Percentiles rank a stretch among this genome's conserved stretches.
Evolutionary conservation across 495 filamentous ascomycete genomes (phyloP).

Genomic region (Beverwykella pulmonaria): DNA sequence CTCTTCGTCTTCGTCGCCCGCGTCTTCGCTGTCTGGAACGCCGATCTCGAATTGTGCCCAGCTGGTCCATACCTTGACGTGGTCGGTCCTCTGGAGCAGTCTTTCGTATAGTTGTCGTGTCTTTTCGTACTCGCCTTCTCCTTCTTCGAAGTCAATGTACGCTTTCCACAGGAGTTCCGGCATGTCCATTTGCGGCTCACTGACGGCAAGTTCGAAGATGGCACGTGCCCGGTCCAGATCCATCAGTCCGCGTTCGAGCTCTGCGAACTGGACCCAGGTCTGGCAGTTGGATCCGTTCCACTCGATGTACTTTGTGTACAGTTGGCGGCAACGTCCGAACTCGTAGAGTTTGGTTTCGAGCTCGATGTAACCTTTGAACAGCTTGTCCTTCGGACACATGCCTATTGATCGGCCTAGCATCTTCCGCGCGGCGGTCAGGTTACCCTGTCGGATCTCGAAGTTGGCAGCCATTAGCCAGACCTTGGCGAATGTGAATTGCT

Average conservation of each 20-base stretch:
- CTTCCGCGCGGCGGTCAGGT: slow-evolving; percentile 79
- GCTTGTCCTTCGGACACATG: slow-evolving; percentile 91
- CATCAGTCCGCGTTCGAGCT: slow-evolving; percentile 86
- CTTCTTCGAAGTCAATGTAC: slow-evolving; percentile 98
- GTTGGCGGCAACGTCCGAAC: slow-evolving; percentile 82
- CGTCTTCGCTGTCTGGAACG: slow-evolving; percentile 65
- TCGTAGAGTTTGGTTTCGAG: slow-evolving; percentile 91
- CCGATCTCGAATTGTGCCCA: slow-evolving; percentile 98
- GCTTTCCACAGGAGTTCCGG: slow-evolving; percentile 95
- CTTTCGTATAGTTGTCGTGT: slow-evolving; percentile 87
- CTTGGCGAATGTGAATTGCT: slow-evolving; percentile 97
- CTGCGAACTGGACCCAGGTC: slow-evolving; percentile 94
- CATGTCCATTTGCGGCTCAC: slow-evolving; percentile 89
- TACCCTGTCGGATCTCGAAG: slow-evolving; percentile 86
- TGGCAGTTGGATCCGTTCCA: slow-evolving; percentile 87
- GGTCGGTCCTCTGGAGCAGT: slow-evolving; percentile 86
- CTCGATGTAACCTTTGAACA: slow-evolving; percentile 92
- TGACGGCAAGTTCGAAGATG: slow-evolving; percentile 89
- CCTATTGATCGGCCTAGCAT: slow-evolving; percentile 87
- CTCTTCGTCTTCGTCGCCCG: slow-evolving; percentile 60
- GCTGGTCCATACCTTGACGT: slow-evolving; percentile 98
- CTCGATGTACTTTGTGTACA: slow-evolving; percentile 91
- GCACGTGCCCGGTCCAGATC: slow-evolving; percentile 85
- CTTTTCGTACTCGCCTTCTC: slow-evolving; percentile 83
- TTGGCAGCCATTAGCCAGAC: slow-evolving; percentile 92